These are phyloP conservation scores for Neurospora africana DNA, from an alignment of 495 filamentous ascomycete genomes.

Conservation along the genomic window DNA sequence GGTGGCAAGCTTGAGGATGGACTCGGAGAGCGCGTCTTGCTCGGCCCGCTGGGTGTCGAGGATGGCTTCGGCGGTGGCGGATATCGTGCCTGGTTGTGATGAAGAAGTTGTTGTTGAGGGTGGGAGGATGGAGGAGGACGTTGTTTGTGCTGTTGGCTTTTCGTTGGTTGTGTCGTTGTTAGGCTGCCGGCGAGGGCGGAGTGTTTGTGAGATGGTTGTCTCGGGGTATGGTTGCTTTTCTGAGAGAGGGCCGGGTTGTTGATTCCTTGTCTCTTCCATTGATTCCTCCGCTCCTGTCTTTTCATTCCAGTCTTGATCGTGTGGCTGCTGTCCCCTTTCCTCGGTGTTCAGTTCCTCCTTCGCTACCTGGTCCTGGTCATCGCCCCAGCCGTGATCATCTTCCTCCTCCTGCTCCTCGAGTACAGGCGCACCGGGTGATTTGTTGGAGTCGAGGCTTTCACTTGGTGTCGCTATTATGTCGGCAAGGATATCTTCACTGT, in stretches of 20 bases:
- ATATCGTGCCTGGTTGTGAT: constrained; percentile 11
- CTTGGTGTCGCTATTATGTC: constrained; percentile 37
- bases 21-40: constrained; percentile 74
- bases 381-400: constrained; percentile 1
- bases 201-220: constrained; percentile 16
- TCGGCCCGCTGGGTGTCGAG: constrained; percentile 65
- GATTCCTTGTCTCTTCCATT: not conserved
- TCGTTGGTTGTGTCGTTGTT: not conserved
- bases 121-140: constrained; percentile 28
- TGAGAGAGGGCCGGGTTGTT: not conserved
- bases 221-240: constrained; percentile 7
- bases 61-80: constrained; percentile 46
- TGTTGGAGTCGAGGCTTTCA: constrained; percentile 33
- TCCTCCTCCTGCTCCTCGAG: constrained; percentile 10
- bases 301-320: not conserved
- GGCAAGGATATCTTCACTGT: constrained; percentile 41
- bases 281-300: not conserved
- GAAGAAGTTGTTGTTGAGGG: constrained; percentile 3
- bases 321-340: constrained; percentile 2
- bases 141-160: constrained; percentile 11
- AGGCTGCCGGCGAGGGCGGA: constrained; percentile 11
- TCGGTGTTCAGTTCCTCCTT: not conserved
- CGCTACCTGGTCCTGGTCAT: constrained; percentile 1
- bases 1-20: constrained; percentile 64
- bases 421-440: constrained; percentile 15